Base-by-base conservation (phyloP, 2,329 filamentous ascomycete species). In the Aspergillus melleus region DNA sequence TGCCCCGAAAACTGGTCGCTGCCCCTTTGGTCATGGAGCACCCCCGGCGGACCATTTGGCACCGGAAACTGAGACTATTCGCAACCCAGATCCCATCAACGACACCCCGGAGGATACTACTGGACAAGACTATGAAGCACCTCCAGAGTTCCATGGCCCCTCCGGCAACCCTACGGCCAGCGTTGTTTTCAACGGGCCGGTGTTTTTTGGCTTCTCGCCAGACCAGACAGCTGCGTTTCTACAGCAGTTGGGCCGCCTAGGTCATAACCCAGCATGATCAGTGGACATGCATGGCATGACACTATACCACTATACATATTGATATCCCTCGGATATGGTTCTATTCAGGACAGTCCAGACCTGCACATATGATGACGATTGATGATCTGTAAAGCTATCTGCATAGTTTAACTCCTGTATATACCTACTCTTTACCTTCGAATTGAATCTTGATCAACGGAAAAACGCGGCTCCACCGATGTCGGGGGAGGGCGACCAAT, bases 171-270 rank as follows among this genome's bases (percentile, higher is more conserved):
- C 65, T 3, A 51, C 70, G 10, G 85, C 90, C 10, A 88, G 90
- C 67, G 90, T 97, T 85, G 82, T 96, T 0, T 96, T 97, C 71
- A 96, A 91, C 9, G 94, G 94, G 0, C 94, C 94, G 0, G 92
- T 97, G 0, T 97, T 97, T 71, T 91, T 98, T 68, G 94, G 94
- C 0, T 97, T 96, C 70, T 87, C 89, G 10, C 85, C 92, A 62
- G 91, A 96, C 61, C 88, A 96, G 72, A 90, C 91, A n/a, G 84
- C 91, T 24, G 82, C 86, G 57, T 83, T 96, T 54, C 84, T 96
- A 80, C 87, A 90, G 66, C 82, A 86, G 57, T 83, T 79, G 20
- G 67, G 66, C 12, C 61, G 60, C 4, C 20, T 63, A 49, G 64
- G 64, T 20, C 59, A 65, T 19, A 61, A 62, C 19, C 20, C 20